Base-by-base conservation (phyloP, 441 rosid species). In the Codiaeum variegatum region DNA sequence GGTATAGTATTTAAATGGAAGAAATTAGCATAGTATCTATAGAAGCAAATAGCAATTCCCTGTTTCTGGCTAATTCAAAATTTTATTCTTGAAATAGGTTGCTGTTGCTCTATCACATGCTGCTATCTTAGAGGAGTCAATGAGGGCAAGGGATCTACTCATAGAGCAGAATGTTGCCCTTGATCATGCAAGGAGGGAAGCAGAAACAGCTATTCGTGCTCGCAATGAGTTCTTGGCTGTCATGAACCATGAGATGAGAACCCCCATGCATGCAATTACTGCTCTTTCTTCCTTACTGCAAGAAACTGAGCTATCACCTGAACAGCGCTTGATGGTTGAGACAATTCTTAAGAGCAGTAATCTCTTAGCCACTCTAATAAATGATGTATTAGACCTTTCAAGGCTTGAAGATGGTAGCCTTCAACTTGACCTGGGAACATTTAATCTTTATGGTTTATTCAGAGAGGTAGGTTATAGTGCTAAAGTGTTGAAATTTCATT, bases 381-480 rank as follows among this genome's bases (percentile, higher is more conserved):
- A 95, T 73, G 99, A 95, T 80, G 99, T 95, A 72, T 84, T 95
- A 68, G 99, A 95, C 83, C 91, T 95, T 73, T 95, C 98, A 13
- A 93, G 93, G 87, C 91, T 95, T 75, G 99, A 95, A 85, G 99
- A 95, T 87, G 99, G 98, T 47, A 95, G 95, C 83, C 96, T 93
- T 83, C 96, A 86, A 76, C 94, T 95, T 77, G 94, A 95, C 32
- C 73, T 85, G 51, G 88, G 71, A 73, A 83, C 88, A 73, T 93
- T 91, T 70, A 88, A 85, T 83, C 90, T 95, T 74, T 89, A 81
- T 79, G 75, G 80, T 54, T 83, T 88, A 32, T 91, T 91, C 76
- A 84, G 81, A 71, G 98, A 93, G 97, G 98, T 91, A 72, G 49
- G n/a, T 62, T 15, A 19, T 29, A n/a, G 19, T 16, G 16, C 19